Conservation (phyloP, 495 filamentous ascomycete genomes). For the Neurospora tetrasperma region DNA sequence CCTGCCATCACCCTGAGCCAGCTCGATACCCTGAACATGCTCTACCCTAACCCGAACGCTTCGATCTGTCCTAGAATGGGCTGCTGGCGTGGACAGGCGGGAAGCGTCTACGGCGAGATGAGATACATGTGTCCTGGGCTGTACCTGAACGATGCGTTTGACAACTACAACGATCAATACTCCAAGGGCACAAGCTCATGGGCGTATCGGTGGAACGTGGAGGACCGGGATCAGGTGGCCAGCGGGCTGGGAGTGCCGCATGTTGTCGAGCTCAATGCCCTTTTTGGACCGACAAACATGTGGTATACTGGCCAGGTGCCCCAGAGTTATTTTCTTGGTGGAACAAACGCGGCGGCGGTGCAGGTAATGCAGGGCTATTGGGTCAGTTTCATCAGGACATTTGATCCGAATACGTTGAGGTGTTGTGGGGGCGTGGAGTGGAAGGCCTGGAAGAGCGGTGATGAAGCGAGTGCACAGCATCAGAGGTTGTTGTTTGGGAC, state of each 20-base stretch:
- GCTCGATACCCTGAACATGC: constrained; percentile 42
- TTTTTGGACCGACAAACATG: constrained; percentile 40
- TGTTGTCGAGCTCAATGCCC: constrained; percentile 49
- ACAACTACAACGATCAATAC: constrained; percentile 20
- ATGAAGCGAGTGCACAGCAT: constrained; percentile 9
- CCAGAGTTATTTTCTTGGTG: constrained; percentile 40
- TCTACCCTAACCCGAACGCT: constrained; percentile 44
- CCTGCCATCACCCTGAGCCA: constrained; percentile 45
- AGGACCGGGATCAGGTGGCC: constrained; percentile 36
- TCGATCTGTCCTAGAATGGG: constrained; percentile 32
- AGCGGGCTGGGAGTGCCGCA: constrained; percentile 53
- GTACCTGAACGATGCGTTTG: constrained; percentile 40
- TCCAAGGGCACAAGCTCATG: constrained; percentile 26
- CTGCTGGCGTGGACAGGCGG: constrained; percentile 49
- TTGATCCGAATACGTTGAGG: constrained; percentile 49
- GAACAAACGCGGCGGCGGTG: constrained; percentile 40
- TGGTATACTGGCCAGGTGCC: constrained; percentile 23
- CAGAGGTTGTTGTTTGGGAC: constrained; percentile 45
- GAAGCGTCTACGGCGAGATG: constrained; percentile 58
- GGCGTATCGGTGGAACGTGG: constrained; percentile 60
- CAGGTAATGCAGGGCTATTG: constrained; percentile 56
- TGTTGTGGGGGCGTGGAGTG: constrained; percentile 16
- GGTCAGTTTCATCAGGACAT: constrained; percentile 55
- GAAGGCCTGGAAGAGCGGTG: constrained; percentile 18
- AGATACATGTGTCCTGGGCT: constrained; percentile 64